Conservation (phyloP, 1,284 basidiomycete species). For the Ceratobasidium sp. region DNA sequence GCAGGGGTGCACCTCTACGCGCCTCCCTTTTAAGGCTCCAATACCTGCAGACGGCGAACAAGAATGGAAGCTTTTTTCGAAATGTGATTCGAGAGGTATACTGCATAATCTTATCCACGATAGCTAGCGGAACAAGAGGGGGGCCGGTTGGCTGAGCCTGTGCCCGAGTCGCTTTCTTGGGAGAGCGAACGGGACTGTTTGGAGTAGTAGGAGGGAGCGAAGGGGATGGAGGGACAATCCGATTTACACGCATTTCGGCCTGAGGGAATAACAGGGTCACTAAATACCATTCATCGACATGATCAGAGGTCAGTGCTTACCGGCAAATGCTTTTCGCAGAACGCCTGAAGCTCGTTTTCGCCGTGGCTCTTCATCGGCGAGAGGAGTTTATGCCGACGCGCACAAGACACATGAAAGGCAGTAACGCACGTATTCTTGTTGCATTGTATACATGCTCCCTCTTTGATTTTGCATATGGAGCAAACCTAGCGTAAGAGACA, state of each 20-base stretch:
- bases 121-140: constrained; percentile 74
- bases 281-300: neutral
- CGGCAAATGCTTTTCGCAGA: constrained; percentile 88
- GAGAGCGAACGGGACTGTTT: constrained; percentile 48
- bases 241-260: constrained; percentile 67
- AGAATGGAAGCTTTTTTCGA: constrained; percentile 77
- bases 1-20: constrained; percentile 87
- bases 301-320: constrained; percentile 56
- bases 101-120: constrained; percentile 75
- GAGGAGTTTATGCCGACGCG: constrained; percentile 80
- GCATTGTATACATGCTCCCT: constrained; percentile 97
- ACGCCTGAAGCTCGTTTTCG: constrained; percentile 72
- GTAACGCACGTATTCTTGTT: constrained; percentile 89
- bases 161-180: constrained; percentile 74
- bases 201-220: constrained; percentile 16
- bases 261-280: constrained; percentile 35
- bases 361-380: constrained; percentile 87
- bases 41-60: constrained; percentile 84
- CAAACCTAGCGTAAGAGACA: constrained; percentile 66
- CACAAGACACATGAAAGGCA: constrained; percentile 96
- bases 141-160: constrained; percentile 81
- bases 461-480: constrained; percentile 79
- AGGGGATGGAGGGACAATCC: constrained; percentile 23
- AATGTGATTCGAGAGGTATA: constrained; percentile 79
- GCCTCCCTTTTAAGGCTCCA: constrained; percentile 98